Conservation (phyloP, 169 alveolate species). For the Cryptosporidium canis region DNA sequence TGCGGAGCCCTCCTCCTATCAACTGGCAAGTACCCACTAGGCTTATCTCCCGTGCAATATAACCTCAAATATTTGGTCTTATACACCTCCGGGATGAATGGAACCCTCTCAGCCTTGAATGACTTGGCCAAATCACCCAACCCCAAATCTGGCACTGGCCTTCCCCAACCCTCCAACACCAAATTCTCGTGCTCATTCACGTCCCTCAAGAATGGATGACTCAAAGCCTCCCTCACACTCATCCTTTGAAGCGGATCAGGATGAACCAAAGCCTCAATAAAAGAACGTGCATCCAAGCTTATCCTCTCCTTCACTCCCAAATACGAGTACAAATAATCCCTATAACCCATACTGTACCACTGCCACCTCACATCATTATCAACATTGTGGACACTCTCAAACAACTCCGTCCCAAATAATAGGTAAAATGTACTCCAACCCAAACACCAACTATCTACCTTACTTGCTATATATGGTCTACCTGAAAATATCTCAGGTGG, state of each 20-base stretch:
- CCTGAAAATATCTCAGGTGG: slow-evolving; percentile 74
- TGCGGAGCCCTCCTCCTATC: not conserved
- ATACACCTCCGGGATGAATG: slow-evolving; percentile 47
- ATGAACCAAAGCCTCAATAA: slow-evolving; percentile 34
- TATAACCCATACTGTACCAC: slow-evolving; percentile 59
- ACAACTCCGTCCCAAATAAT: slow-evolving; percentile 42
- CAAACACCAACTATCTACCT: slow-evolving; percentile 77
- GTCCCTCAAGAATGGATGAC: slow-evolving; percentile 43
- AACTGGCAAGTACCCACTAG: slow-evolving; percentile 50
- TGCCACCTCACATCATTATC: slow-evolving; percentile 66
- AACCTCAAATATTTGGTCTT: slow-evolving; percentile 14
- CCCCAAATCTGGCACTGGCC: too few species aligned
- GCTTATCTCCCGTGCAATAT: slow-evolving; percentile 47
- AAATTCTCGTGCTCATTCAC: slow-evolving; percentile 18
- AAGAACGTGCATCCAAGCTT: slow-evolving; percentile 23
- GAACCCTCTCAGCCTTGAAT: not conserved
- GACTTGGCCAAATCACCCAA: not conserved
- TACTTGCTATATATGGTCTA: slow-evolving; percentile 72
- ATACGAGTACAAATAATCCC: slow-evolving; percentile 58
- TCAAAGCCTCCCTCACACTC: slow-evolving; percentile 32
- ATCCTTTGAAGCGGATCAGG: slow-evolving; percentile 39
- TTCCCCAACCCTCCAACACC: slow-evolving; percentile 35
- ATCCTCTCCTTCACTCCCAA: slow-evolving; percentile 32
- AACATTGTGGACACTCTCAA: slow-evolving; percentile 56
- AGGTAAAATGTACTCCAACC: slow-evolving; percentile 77